A percentile compares a stretch with the other conserved stretches of the same genome.
These are phyloP conservation scores for Sphagnurus paluster DNA, from an alignment of 1,284 basidiomycete species.

Conservation along the genomic window DNA sequence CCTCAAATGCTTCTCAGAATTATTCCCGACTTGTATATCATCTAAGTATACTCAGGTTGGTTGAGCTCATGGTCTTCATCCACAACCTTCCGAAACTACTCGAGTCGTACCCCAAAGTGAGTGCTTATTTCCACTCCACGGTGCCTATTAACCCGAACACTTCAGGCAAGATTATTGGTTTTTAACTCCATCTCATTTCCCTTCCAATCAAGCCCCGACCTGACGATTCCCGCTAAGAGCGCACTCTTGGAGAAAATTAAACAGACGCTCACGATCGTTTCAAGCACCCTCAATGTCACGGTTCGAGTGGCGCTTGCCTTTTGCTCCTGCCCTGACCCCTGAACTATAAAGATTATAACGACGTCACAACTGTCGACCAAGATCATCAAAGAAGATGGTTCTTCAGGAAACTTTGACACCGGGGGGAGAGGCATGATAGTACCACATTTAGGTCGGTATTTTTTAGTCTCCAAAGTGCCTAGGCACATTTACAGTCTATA, in stretches of 20 bases:
- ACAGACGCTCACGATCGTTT: slow-evolving; percentile 48
- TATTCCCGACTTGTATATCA: slow-evolving; percentile 41
- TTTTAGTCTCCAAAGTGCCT: neutral
- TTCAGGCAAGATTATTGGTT: slow-evolving; percentile 58
- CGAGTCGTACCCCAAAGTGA: slow-evolving; percentile 48
- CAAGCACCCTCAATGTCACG: slow-evolving; percentile 49
- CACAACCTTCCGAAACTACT: slow-evolving; percentile 51
- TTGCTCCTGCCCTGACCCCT: slow-evolving; percentile 7
- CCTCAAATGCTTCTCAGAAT: slow-evolving; percentile 24
- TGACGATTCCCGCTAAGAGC: slow-evolving; percentile 38
- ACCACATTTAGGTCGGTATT: slow-evolving; percentile 55
- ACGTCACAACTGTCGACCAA: slow-evolving; percentile 73
- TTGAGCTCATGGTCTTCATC: slow-evolving; percentile 60
- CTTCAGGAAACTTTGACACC: slow-evolving; percentile 60
- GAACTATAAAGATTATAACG: slow-evolving; percentile 48
- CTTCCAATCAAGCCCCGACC: slow-evolving; percentile 48
- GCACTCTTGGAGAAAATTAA: slow-evolving; percentile 53
- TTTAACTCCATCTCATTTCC: slow-evolving; percentile 67
- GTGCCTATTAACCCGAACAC: slow-evolving; percentile 8
- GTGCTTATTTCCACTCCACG: slow-evolving; percentile 13
- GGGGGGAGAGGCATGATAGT: slow-evolving; percentile 61
- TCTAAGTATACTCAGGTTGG: slow-evolving; percentile 44
- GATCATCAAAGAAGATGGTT: slow-evolving; percentile 60
- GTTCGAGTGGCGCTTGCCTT: slow-evolving; percentile 33
- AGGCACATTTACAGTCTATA: slow-evolving; percentile 19